These are phyloP conservation scores for Populus deltoides DNA, from an alignment of 345 rosid genomes.

Conservation along the genomic window DNA sequence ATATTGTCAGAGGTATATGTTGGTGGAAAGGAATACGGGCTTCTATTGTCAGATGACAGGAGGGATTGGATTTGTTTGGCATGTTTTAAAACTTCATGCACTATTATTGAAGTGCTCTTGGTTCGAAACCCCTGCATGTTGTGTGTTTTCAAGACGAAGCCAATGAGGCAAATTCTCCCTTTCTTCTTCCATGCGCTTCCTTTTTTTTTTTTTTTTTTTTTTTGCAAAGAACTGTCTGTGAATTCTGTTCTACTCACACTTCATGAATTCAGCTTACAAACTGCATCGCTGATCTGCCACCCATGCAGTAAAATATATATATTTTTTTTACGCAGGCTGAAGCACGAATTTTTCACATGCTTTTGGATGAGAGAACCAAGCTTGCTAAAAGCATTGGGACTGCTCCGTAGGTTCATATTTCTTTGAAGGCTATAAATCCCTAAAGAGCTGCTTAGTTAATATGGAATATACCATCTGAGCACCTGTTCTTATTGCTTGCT, in stretches of 20 bases:
- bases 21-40: too few species aligned
- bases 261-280: background rate
- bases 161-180: too few species aligned
- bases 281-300: background rate
- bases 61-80: too few species aligned
- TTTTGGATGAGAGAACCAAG: conserved; percentile 44
- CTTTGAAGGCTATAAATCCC: background rate
- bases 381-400: conserved; percentile 48
- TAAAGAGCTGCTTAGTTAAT: background rate
- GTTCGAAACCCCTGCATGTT: too few species aligned
- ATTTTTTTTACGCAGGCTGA: conserved; percentile 35
- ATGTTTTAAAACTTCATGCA: too few species aligned
- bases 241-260: background rate
- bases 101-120: too few species aligned
- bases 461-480: conserved; percentile 2
- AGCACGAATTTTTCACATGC: conserved; percentile 36
- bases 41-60: too few species aligned
- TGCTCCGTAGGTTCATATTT: conserved; percentile 44
- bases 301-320: background rate
- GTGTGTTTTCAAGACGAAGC: too few species aligned
- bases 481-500: background rate
- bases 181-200: too few species aligned
- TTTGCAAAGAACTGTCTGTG: background rate
- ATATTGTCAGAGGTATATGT: too few species aligned
- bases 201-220: too few species aligned